phyloP scores from a whole-genome alignment of 2,329 filamentous ascomycete genomes.

The Didymella pinodella region DNA sequence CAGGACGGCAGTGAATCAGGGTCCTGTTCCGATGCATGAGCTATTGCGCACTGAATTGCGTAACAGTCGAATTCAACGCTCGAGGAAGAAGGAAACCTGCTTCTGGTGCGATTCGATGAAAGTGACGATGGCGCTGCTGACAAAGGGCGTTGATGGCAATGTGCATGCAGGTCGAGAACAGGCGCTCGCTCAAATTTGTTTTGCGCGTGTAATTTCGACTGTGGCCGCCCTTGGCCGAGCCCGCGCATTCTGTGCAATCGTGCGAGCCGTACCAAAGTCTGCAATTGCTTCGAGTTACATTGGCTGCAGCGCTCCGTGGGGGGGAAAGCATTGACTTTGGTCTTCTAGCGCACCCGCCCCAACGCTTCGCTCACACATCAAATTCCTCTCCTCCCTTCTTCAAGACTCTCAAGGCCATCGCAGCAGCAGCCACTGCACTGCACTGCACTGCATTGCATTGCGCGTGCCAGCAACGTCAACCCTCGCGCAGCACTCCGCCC shows the following conservation, averaged over 20 bases:
- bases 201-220: conserved; percentile 15
- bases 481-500: conserved; percentile 5
- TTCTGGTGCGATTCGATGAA: conserved; percentile 12
- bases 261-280: conserved; percentile 23
- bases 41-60: conserved; percentile 17
- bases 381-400: conserved; percentile 31
- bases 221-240: conserved; percentile 10
- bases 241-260: conserved; percentile 6
- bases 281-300: conserved; percentile 27
- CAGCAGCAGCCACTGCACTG: conserved; percentile 19
- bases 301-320: conserved; percentile 27
- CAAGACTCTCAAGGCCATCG: conserved; percentile 20
- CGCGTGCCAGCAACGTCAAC: conserved; percentile 18
- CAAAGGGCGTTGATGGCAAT: conserved; percentile 8
- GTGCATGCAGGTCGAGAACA: conserved; percentile 11
- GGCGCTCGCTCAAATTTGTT: conserved; percentile 5
- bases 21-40: conserved; percentile 21
- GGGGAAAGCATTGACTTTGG: conserved; percentile 18
- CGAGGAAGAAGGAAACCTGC: conserved; percentile 16
- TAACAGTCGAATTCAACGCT: conserved; percentile 1
- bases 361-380: conserved; percentile 27
- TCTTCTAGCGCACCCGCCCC: conserved; percentile 19
- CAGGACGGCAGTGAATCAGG: conserved; percentile 16
- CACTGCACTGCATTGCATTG: conserved; percentile 9
- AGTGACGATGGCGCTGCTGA: conserved; percentile 15